phyloP scores from a whole-genome alignment of 2,329 filamentous ascomycete species.

The Colletotrichum trifolii region DNA sequence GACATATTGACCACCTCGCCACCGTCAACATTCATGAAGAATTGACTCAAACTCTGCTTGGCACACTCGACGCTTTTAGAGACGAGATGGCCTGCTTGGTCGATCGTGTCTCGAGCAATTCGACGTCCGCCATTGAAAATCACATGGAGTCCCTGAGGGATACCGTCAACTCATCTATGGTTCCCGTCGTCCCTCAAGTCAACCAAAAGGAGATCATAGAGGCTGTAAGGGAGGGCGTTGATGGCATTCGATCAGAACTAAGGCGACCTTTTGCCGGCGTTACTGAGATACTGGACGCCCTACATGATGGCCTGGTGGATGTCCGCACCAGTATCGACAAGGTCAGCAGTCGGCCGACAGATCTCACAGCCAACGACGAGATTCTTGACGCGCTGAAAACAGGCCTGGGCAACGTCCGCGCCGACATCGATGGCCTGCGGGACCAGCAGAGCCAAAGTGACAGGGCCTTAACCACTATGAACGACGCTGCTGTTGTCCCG shows the following conservation, averaged over 20 bases:
- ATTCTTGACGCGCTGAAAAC: constrained; percentile 88
- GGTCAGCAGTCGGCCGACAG: constrained; percentile 80
- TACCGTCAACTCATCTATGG: constrained; percentile 76
- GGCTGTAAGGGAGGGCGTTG: constrained; percentile 77
- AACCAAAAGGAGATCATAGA: constrained; percentile 76
- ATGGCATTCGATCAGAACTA: constrained; percentile 80
- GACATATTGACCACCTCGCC: constrained; percentile 79
- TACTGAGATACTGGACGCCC: constrained; percentile 86
- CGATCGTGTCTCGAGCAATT: constrained; percentile 57
- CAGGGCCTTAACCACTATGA: constrained; percentile 63
- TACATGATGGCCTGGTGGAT: constrained; percentile 87
- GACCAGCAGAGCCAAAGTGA: constrained; percentile 58
- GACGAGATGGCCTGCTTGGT: constrained; percentile 75
- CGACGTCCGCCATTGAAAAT: constrained; percentile 78
- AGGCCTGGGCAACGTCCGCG: constrained; percentile 79
- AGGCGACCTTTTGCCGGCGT: constrained; percentile 76
- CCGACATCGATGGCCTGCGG: constrained; percentile 84
- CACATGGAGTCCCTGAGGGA: constrained; percentile 87
- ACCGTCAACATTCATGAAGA: constrained; percentile 78
- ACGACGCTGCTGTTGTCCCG: constrained; percentile 62
- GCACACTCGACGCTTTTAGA: constrained; percentile 73
- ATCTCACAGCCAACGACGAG: constrained; percentile 87
- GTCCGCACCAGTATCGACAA: constrained; percentile 82
- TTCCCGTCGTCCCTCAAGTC: constrained; percentile 65
- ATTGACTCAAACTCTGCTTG: constrained; percentile 75